A percentile compares a stretch with the other conserved stretches of the same genome.
phyloP scores from a whole-genome alignment of 257 asterid genomes.

The Thymus quinquecostatus region DNA sequence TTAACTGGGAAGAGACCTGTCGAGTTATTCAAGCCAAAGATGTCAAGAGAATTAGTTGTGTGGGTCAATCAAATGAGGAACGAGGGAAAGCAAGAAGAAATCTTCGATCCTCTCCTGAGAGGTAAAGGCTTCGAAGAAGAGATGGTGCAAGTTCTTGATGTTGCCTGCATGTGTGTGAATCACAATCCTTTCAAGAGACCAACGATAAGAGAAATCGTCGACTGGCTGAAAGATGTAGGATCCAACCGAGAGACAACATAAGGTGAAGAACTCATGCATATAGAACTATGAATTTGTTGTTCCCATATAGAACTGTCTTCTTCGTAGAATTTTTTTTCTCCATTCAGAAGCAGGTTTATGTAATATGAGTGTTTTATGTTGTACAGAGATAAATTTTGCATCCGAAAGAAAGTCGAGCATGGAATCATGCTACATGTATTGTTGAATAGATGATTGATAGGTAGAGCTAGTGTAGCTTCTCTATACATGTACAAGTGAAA shows the following conservation, averaged over 20 bases:
- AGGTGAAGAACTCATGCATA: slow-evolving; percentile 35
- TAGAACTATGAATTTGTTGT: slow-evolving; percentile 38
- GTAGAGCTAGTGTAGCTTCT: slow-evolving; percentile 11
- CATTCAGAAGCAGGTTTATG: slow-evolving; percentile 30
- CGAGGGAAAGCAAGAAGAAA: slow-evolving; percentile 73
- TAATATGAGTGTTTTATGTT: slow-evolving; percentile 35
- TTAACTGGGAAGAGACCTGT: slow-evolving; percentile 89
- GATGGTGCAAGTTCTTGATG: slow-evolving; percentile 77
- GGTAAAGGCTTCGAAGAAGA: slow-evolving; percentile 79
- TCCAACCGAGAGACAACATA: slow-evolving; percentile 43
- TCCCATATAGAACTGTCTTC: slow-evolving; percentile 28
- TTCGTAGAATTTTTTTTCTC: slow-evolving; percentile 30
- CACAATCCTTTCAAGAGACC: slow-evolving; percentile 92
- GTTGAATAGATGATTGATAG: slow-evolving; percentile 6
- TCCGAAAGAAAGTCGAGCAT: slow-evolving; percentile 26
- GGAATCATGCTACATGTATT: slow-evolving; percentile 25
- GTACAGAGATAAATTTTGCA: slow-evolving; percentile 44
- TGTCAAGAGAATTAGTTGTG: slow-evolving; percentile 70
- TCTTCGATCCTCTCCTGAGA: slow-evolving; percentile 71
- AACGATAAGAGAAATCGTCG: slow-evolving; percentile 69
- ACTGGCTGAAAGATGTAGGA: slow-evolving; percentile 71
- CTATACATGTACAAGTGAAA: slow-evolving; percentile 10
- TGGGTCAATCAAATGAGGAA: slow-evolving; percentile 83
- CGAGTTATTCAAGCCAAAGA: slow-evolving; percentile 76
- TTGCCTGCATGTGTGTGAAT: slow-evolving; percentile 82